Conservation (phyloP, 2,329 filamentous ascomycete species). For the Neonectria magnoliae region DNA sequence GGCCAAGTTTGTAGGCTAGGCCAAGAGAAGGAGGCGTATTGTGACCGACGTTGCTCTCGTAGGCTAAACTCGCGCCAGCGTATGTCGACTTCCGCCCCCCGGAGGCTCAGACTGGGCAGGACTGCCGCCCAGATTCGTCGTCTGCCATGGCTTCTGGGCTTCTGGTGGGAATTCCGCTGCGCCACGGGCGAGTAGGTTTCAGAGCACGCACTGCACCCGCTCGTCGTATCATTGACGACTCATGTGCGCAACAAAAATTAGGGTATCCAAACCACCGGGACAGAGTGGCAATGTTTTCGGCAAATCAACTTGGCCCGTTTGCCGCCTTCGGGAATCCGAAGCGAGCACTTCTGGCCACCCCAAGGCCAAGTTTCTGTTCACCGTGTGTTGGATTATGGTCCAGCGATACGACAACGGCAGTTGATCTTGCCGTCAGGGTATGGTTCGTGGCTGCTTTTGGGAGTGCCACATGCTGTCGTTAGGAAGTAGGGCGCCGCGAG, state of each 20-base stretch:
- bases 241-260: slow-evolving; percentile 18
- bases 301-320: slow-evolving; percentile 17
- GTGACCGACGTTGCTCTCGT: slow-evolving; percentile 4
- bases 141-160: slow-evolving; percentile 2
- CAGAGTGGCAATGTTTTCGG: slow-evolving; percentile 14
- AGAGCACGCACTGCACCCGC: slow-evolving; percentile 8
- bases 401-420: background rate
- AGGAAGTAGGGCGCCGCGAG: slow-evolving; percentile 9
- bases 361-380: background rate
- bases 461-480: slow-evolving; percentile 7
- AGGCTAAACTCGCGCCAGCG: slow-evolving; percentile 22
- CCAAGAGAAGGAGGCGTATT: slow-evolving; percentile 15
- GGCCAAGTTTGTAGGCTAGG: slow-evolving; percentile 16
- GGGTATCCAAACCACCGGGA: slow-evolving; percentile 25
- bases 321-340: slow-evolving; percentile 16
- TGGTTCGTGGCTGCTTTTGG: background rate
- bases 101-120: slow-evolving; percentile 11
- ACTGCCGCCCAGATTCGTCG: slow-evolving; percentile 18
- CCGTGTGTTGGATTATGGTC: background rate
- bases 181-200: slow-evolving; percentile 26
- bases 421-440: background rate
- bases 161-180: slow-evolving; percentile 23
- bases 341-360: slow-evolving; percentile 2
- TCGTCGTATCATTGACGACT: slow-evolving; percentile 24
- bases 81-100: slow-evolving; percentile 24